Conservation (phyloP, 345 rosid species). For the Citrus australasica region DNA sequence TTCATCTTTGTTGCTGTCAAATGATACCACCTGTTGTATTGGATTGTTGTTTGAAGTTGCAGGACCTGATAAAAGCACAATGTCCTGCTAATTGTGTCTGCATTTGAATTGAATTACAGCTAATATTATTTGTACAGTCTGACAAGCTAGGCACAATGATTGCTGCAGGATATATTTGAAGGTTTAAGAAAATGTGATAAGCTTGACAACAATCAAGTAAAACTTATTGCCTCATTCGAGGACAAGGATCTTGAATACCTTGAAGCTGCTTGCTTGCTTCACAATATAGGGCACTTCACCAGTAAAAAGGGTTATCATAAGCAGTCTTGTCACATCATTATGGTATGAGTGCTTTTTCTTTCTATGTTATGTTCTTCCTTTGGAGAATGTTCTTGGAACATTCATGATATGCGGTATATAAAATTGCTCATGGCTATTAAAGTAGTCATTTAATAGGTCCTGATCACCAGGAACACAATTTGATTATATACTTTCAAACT, state of each 20-base stretch:
- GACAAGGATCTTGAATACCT: slow-evolving; percentile 64
- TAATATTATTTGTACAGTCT: background rate
- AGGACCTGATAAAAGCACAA: background rate
- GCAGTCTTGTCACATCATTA: slow-evolving; percentile 58
- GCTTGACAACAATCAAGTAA: slow-evolving; percentile 23
- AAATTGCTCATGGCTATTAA: background rate
- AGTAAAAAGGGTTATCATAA: slow-evolving; percentile 76
- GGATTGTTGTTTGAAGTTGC: background rate
- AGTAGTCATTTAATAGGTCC: background rate
- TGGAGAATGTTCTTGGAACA: background rate
- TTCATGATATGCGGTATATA: background rate
- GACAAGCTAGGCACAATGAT: background rate
- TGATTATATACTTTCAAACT: background rate
- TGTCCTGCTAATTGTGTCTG: background rate
- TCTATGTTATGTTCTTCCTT: background rate
- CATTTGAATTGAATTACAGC: background rate
- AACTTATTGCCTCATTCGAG: slow-evolving; percentile 26
- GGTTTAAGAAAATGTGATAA: slow-evolving; percentile 48
- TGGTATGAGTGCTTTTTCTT: slow-evolving; percentile 31
- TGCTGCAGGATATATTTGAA: slow-evolving; percentile 52
- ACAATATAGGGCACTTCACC: slow-evolving; percentile 49
- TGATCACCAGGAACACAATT: background rate
- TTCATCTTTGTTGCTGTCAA: background rate
- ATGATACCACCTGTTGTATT: background rate
- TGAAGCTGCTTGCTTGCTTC: slow-evolving; percentile 78